Evolutionary conservation across 345 rosid genomes (phyloP).

Genomic region (Schrenkiella parvula): DNA sequence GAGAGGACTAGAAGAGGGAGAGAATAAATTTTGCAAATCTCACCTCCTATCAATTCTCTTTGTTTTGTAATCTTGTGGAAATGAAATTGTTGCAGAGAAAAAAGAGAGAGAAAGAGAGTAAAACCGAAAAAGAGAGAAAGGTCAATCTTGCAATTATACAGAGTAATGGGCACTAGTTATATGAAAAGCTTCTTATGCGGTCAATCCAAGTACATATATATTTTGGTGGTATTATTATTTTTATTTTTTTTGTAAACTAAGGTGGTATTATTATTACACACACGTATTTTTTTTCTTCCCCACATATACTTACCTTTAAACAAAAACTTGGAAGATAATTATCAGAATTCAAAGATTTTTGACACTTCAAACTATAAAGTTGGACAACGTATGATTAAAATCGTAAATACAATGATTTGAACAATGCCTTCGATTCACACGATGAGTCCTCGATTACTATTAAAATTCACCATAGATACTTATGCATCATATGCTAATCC

Average conservation of each 20-base stretch:
- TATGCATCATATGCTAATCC: too few relatives aligned
- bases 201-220: conserved; percentile 18
- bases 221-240: neutral
- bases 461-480: too few relatives aligned
- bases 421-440: neutral
- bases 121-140: conserved; percentile 33
- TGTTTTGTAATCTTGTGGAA: conserved; percentile 80
- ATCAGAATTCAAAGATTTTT: neutral
- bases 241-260: too few relatives aligned
- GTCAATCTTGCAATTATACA: conserved; percentile 24
- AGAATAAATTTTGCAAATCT: conserved; percentile 42
- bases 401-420: neutral
- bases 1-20: conserved; percentile 12
- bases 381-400: neutral
- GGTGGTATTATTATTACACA: too few relatives aligned
- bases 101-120: conserved; percentile 25
- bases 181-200: conserved; percentile 25
- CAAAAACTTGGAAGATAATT: neutral
- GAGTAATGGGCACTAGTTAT: conserved; percentile 23
- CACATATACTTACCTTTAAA: neutral
- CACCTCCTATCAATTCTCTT: conserved; percentile 86
- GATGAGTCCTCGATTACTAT: too few relatives aligned
- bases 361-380: neutral
- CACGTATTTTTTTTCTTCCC: neutral
- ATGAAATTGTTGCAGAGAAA: conserved; percentile 50